A percentile compares a stretch with the other conserved stretches of the same genome.
These are phyloP conservation scores for Cunninghamia lanceolata DNA, from an alignment of 75 land plant genomes.

Conservation along the genomic window DNA sequence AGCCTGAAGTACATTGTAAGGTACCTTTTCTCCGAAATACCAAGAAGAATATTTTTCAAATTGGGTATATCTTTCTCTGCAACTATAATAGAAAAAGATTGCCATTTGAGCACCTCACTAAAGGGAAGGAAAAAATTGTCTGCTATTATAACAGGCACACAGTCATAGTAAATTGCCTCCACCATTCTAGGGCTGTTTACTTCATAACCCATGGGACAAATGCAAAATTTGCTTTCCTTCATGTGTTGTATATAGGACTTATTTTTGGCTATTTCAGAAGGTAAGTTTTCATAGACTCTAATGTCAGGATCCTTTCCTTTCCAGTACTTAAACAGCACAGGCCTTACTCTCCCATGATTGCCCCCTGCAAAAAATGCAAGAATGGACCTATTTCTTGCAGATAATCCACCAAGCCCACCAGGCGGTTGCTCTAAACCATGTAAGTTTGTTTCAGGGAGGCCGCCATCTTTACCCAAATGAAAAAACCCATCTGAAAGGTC, in stretches of 20 bases:
- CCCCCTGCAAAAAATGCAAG: conserved; percentile 85
- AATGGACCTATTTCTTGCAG: conserved; percentile 39
- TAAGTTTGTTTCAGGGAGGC: conserved; percentile 67
- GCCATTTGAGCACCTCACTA: conserved; percentile 78
- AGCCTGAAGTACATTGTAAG: conserved; percentile 48
- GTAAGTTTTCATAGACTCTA: conserved; percentile 69
- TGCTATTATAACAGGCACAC: conserved; percentile 88
- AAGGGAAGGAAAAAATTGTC: conserved; percentile 85
- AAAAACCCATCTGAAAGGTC: conserved; percentile 52
- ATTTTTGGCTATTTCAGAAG: conserved; percentile 37
- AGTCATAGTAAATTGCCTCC: conserved; percentile 79
- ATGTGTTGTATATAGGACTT: conserved; percentile 70
- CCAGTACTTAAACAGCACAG: conserved; percentile 67
- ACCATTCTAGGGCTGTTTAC: conserved; percentile 82
- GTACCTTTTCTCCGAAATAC: conserved; percentile 49
- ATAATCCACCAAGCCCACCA: conserved; percentile 51
- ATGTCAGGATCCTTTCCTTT: conserved; percentile 72
- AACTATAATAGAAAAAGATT: conserved; percentile 67
- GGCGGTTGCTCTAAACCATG: conserved; percentile 36
- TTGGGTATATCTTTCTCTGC: conserved; percentile 73
- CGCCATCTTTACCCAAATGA: conserved; percentile 52
- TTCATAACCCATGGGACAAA: conserved; percentile 85
- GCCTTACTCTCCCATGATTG: conserved; percentile 70
- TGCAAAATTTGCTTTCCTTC: conserved; percentile 76
- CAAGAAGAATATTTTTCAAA: conserved; percentile 55